These are phyloP conservation scores for Solanum aculeatissimum DNA, from an alignment of 305 asterid genomes.

Conservation along the genomic window DNA sequence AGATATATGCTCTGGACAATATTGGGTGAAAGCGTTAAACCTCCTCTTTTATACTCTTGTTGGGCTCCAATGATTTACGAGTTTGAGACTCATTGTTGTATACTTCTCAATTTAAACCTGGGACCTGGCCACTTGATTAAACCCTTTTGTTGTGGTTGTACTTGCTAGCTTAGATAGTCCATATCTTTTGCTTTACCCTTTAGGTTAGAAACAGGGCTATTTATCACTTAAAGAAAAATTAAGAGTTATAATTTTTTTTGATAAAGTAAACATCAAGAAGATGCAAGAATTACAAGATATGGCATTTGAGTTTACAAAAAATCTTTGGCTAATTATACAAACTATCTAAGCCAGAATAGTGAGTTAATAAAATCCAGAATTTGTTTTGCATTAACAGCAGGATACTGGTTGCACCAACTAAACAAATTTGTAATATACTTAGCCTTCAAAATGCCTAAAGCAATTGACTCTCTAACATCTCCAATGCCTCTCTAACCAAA, in stretches of 20 bases:
- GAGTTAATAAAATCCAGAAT: too few relatives aligned
- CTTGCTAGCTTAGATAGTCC: not conserved
- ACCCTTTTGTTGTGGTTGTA: not conserved
- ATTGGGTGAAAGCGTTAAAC: not conserved
- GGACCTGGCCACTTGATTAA: not conserved
- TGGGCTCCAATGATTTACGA: not conserved
- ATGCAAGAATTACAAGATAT: too few relatives aligned
- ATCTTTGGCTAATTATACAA: too few relatives aligned
- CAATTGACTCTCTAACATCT: too few relatives aligned
- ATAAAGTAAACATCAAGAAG: too few relatives aligned
- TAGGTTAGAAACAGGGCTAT: not conserved
- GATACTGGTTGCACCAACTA: too few relatives aligned
- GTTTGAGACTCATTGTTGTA: not conserved
- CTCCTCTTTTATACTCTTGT: not conserved
- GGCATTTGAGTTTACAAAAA: too few relatives aligned
- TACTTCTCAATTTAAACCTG: not conserved
- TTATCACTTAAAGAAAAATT: not conserved
- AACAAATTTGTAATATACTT: too few relatives aligned
- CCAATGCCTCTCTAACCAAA: too few relatives aligned
- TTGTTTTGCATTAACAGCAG: too few relatives aligned
- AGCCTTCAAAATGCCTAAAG: too few relatives aligned
- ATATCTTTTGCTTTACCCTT: not conserved
- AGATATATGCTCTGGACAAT: not conserved
- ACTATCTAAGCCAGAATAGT: too few relatives aligned
- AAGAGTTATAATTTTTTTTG: not conserved